Conservation (phyloP, 108 stramenopile species). For the Cyclostephanos tholiformis region DNA sequence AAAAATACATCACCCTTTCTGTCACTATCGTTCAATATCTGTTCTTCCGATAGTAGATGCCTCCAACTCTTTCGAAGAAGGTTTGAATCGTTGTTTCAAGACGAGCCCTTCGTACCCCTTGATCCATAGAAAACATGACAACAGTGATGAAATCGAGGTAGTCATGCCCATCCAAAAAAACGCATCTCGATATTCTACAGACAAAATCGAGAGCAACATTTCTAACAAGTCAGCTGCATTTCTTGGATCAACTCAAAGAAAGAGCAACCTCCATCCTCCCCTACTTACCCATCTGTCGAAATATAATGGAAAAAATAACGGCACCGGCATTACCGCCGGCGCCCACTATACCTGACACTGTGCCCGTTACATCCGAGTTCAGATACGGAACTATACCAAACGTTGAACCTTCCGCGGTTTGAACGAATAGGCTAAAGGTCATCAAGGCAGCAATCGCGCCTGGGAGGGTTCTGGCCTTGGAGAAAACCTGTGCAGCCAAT, state of each 20-base stretch:
- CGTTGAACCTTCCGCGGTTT: constrained; percentile 70
- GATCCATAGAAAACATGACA: constrained; percentile 65
- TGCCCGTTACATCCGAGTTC: constrained; percentile 56
- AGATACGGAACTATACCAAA: constrained; percentile 71
- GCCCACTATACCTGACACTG: constrained; percentile 71
- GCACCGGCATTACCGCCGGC: constrained; percentile 84
- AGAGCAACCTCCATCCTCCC: too few species aligned
- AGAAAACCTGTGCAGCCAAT: constrained; percentile 35
- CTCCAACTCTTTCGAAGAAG: not conserved
- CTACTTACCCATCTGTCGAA: constrained; percentile 45
- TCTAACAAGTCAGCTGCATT: too few species aligned
- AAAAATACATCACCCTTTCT: not conserved
- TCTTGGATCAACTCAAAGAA: too few species aligned
- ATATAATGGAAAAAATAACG: constrained; percentile 60
- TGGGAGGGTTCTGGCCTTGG: constrained; percentile 53
- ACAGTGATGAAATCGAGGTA: constrained; percentile 51
- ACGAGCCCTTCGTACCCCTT: constrained; percentile 69
- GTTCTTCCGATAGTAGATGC: not conserved
- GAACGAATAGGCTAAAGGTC: constrained; percentile 77
- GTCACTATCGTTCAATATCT: not conserved
- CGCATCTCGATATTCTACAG: constrained; percentile 54
- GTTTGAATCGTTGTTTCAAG: constrained; percentile 18
- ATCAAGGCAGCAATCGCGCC: constrained; percentile 67
- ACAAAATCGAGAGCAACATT: constrained; percentile 17
- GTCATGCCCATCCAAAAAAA: constrained; percentile 72